Percentiles rank a stretch among this genome's conserved stretches.
Conservation (phyloP, 2,329 filamentous ascomycete species). For the Arthrobotrys musiformis region DNA sequence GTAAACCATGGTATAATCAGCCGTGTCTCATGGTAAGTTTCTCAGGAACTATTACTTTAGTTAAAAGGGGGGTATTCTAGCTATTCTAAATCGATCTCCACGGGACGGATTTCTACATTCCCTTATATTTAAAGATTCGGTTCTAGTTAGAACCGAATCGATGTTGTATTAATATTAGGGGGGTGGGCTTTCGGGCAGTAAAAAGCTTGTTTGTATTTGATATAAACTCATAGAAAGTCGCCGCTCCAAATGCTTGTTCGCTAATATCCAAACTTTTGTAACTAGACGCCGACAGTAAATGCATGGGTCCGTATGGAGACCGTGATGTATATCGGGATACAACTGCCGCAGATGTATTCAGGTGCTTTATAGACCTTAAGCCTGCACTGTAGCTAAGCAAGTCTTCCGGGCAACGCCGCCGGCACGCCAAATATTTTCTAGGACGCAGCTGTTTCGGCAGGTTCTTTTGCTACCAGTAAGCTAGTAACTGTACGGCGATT, state of each 20-base stretch:
- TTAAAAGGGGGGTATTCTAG: neutral
- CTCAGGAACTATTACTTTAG: neutral
- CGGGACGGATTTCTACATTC: too few relatives aligned
- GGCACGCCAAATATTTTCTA: too few relatives aligned
- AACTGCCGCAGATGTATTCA: too few relatives aligned
- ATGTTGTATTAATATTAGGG: too few relatives aligned
- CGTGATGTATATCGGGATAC: neutral
- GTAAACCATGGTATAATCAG: neutral
- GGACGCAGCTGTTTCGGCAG: neutral
- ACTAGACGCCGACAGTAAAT: neutral
- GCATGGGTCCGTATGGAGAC: neutral
- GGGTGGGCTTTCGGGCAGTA: neutral
- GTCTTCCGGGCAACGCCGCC: too few relatives aligned
- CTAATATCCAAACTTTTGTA: neutral
- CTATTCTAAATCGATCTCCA: too few relatives aligned
- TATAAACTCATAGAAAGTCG: neutral
- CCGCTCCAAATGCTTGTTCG: neutral
- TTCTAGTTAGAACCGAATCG: too few relatives aligned
- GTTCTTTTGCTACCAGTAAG: neutral
- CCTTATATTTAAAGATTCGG: too few relatives aligned
- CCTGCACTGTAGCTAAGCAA: too few relatives aligned
- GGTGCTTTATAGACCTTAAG: too few relatives aligned
- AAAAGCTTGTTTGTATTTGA: neutral
- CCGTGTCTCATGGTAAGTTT: neutral
- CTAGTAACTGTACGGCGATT: neutral